Conservation (phyloP, 352 stramenopile genomes). For the Globisporangium orthogonon region DNA sequence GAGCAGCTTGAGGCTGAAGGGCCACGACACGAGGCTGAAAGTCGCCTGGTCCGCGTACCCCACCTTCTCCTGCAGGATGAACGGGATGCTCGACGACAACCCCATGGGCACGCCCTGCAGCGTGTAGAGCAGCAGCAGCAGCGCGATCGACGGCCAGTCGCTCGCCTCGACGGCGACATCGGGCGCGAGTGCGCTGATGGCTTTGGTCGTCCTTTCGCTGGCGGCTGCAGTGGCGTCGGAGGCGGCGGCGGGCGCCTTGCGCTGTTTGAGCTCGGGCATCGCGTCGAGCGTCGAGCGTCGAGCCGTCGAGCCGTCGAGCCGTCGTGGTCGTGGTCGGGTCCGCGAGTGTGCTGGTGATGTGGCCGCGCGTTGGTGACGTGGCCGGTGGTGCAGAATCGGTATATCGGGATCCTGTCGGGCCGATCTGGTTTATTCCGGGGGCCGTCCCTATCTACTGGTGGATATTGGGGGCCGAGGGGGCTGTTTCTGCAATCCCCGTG, state of each 20-base stretch:
- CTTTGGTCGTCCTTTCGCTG: not conserved
- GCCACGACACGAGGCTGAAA: constrained; percentile 97
- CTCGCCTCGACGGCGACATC: constrained; percentile 15
- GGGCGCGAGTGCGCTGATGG: not conserved
- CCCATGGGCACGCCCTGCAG: constrained; percentile 99
- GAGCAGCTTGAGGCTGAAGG: constrained; percentile 99
- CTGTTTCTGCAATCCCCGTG: too few relatives aligned
- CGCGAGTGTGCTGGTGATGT: constrained; percentile 7
- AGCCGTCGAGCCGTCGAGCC: too few relatives aligned
- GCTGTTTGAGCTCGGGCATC: constrained; percentile 27
- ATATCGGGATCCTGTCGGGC: too few relatives aligned
- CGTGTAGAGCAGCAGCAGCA: constrained; percentile 98
- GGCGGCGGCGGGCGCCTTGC: constrained; percentile 13
- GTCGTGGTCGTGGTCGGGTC: not conserved
- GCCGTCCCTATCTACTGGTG: too few relatives aligned
- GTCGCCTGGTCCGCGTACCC: constrained; percentile 96
- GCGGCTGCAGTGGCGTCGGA: not conserved
- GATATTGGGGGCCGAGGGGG: too few relatives aligned
- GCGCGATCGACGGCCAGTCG: constrained; percentile 75
- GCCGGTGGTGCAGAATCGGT: too few relatives aligned
- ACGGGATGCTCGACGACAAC: constrained; percentile 95
- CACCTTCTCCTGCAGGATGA: constrained; percentile 97
- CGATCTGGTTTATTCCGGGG: too few relatives aligned
- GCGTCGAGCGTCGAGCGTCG: too few relatives aligned
- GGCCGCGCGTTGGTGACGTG: constrained; percentile 2